Conservation (phyloP, 495 filamentous ascomycete genomes). For the Penicillium manginii region DNA sequence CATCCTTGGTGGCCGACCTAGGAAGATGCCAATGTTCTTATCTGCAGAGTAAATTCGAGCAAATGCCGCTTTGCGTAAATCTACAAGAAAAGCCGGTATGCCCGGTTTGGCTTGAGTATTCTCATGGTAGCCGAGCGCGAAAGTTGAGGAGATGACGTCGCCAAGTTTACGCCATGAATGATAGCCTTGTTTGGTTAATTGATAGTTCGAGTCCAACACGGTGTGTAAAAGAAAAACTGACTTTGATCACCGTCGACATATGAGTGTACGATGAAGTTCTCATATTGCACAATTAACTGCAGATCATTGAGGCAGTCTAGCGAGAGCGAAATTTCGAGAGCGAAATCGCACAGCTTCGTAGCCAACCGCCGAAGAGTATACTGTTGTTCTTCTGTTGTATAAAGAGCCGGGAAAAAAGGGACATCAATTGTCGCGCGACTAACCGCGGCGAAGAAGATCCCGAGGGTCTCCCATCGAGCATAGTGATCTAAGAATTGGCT, state of each 20-base stretch:
- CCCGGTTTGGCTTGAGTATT: constrained; percentile 33
- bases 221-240: constrained; percentile 23
- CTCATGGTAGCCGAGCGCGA: constrained; percentile 49
- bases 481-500: constrained; percentile 39
- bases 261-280: constrained; percentile 51
- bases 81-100: constrained; percentile 38
- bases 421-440: constrained; percentile 42
- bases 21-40: constrained; percentile 49
- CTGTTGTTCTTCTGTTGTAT: constrained; percentile 31
- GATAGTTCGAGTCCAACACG: background rate
- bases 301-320: constrained; percentile 49
- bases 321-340: constrained; percentile 43
- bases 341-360: constrained; percentile 35
- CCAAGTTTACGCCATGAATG: constrained; percentile 48
- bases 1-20: constrained; percentile 49
- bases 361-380: constrained; percentile 32
- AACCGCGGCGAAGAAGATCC: constrained; percentile 43
- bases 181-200: constrained; percentile 34
- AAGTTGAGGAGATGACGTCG: constrained; percentile 47
- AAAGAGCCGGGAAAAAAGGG: constrained; percentile 36
- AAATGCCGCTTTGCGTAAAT: constrained; percentile 42
- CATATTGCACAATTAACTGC: constrained; percentile 48
- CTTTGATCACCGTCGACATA: constrained; percentile 51
- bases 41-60: constrained; percentile 49
- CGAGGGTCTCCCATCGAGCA: constrained; percentile 47